Base-by-base conservation (phyloP, 768 basidiomycete species). In the Mycena chlorophos region DNA sequence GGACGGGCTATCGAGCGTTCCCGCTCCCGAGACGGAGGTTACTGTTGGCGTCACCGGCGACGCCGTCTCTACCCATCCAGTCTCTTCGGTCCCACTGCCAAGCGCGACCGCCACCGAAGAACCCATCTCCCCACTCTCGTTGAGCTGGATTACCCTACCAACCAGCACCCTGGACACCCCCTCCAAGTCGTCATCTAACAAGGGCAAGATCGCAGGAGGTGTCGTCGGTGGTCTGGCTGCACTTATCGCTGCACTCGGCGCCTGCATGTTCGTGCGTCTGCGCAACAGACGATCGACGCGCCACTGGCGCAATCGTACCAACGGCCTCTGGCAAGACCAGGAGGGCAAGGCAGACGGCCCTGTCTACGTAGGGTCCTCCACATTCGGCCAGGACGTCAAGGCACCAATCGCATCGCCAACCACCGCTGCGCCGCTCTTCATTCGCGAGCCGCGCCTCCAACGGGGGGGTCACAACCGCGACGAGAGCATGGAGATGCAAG, bases 331-430 rank as follows among this genome's bases (percentile, higher is more conserved):
- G 55, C 49, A 47, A 49, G 54, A 57, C 38, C 34, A 10, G 34
- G 49, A 55, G 28, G 45, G 52, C 42, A 68, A 71, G 51, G 54
- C 66, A 10, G 67, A 69, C 48, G 63, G 65, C 38, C 58, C 67
- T 8, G 61, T 65, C 28, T 51, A 53, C 19, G 66, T 61, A 39
- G 66, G 69, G 43, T 52, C 56, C 31, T 30, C 49, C 26, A n/a
- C n/a, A n/a, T 61, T 70, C 58, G 63, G 63, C 31, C 45, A 28
- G 17, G 65, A 60, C 42, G n/a, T 40, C 47, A 55, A 38, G 26
- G 53, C 51, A 45, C 53, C 51, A 31, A 38, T 48, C 26, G 60
- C 52, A 16, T 47, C 50, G 31, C 40, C 55, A 19, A 58, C 56
- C 22, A 46, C 54, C 28, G 51, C 58, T 27, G 37, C 56, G 14